A percentile compares a stretch with the other conserved stretches of the same genome.
These are phyloP conservation scores for Beauveria rudraprayagi DNA, from an alignment of 2,329 filamentous ascomycete genomes.

Conservation along the genomic window DNA sequence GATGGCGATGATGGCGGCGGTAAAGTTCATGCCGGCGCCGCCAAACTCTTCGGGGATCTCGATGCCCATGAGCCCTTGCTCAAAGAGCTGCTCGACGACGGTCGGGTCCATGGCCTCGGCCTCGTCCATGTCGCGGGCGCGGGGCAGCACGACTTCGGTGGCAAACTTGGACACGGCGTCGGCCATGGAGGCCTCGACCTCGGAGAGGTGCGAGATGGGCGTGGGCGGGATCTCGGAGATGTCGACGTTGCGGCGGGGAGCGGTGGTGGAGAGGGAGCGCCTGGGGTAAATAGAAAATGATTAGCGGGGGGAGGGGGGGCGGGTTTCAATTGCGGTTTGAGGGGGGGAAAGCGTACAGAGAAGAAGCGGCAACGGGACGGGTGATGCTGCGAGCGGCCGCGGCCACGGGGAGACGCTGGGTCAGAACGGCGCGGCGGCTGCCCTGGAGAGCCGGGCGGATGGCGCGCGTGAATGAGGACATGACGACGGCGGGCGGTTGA, in stretches of 20 bases:
- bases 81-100: slow-evolving; percentile 87
- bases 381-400: slow-evolving; percentile 10
- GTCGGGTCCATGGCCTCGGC: slow-evolving; percentile 84
- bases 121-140: slow-evolving; percentile 96
- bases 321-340: background rate
- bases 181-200: slow-evolving; percentile 81
- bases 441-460: slow-evolving; percentile 44
- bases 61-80: slow-evolving; percentile 94
- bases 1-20: slow-evolving; percentile 88
- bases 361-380: slow-evolving; percentile 17
- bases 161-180: slow-evolving; percentile 90
- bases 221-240: slow-evolving; percentile 77
- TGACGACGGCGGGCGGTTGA: slow-evolving; percentile 21
- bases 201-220: slow-evolving; percentile 86
- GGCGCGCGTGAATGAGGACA: slow-evolving; percentile 43
- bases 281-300: slow-evolving; percentile 16
- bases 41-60: slow-evolving; percentile 97
- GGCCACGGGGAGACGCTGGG: slow-evolving; percentile 21
- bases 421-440: slow-evolving; percentile 33
- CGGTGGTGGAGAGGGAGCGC: slow-evolving; percentile 54
- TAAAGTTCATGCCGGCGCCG: slow-evolving; percentile 98
- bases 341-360: slow-evolving; percentile 18
- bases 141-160: slow-evolving; percentile 77
- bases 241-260: slow-evolving; percentile 47
- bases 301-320: background rate